phyloP scores from a whole-genome alignment of 2,329 filamentous ascomycete genomes.

The Apiospora saccharicola region DNA sequence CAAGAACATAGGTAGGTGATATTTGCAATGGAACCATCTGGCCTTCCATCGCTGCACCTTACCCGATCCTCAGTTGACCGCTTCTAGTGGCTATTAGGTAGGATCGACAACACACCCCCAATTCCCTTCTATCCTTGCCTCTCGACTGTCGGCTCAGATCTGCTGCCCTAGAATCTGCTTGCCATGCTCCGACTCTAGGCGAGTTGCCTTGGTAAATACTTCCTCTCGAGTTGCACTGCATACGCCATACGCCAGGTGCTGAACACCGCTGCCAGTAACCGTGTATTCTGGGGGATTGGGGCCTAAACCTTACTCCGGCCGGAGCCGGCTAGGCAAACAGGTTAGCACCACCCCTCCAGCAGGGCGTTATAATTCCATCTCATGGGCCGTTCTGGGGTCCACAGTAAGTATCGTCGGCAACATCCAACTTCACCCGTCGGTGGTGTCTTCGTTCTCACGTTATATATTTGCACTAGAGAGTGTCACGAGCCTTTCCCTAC shows the following conservation, averaged over 20 bases:
- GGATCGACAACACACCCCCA: not conserved
- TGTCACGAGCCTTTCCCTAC: constrained; percentile 9
- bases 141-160: not conserved
- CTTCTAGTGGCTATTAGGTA: not conserved
- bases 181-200: not conserved
- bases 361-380: not conserved
- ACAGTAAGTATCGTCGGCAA: not conserved
- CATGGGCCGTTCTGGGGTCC: not conserved
- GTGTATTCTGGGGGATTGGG: not conserved
- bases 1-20: not conserved
- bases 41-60: not conserved
- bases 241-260: constrained; percentile 19
- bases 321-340: not conserved
- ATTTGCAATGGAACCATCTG: not conserved
- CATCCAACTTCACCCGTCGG: not conserved
- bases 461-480: constrained; percentile 9
- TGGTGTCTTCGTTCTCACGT: constrained; percentile 23
- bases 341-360: not conserved
- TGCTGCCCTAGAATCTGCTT: not conserved
- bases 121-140: not conserved
- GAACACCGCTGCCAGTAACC: not conserved
- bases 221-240: not conserved
- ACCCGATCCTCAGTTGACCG: constrained; percentile 10
- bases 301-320: not conserved
- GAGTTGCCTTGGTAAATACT: not conserved